A percentile compares a stretch with the other conserved stretches of the same genome.
These are phyloP conservation scores for Paecilomyces dactylethromorphus DNA, from an alignment of 2,329 filamentous ascomycete genomes.

Conservation along the genomic window DNA sequence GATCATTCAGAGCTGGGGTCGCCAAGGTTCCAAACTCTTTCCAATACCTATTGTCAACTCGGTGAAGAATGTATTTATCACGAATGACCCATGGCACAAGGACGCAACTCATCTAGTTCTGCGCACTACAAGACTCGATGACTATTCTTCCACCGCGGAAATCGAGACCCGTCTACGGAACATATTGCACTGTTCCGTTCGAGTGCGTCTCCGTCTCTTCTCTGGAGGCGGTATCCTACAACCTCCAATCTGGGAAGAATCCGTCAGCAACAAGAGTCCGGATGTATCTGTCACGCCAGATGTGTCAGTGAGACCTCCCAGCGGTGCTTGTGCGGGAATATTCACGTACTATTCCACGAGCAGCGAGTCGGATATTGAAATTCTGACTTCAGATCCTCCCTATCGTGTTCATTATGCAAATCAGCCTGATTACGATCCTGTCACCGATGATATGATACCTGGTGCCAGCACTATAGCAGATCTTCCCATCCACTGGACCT, in stretches of 20 bases:
- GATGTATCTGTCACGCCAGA: not conserved
- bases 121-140: constrained; percentile 36
- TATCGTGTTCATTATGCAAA: constrained; percentile 38
- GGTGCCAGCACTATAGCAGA: constrained; percentile 23
- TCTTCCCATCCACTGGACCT: constrained; percentile 30
- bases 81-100: constrained; percentile 10
- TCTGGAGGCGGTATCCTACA: constrained; percentile 9
- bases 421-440: constrained; percentile 35
- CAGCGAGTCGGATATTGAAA: constrained; percentile 49
- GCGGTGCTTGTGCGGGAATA: constrained; percentile 45
- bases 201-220: constrained; percentile 41
- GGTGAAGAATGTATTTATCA: constrained; percentile 41
- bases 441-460: constrained; percentile 24
- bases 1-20: constrained; percentile 41
- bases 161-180: constrained; percentile 41
- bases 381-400: constrained; percentile 42
- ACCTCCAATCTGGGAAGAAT: constrained; percentile 1
- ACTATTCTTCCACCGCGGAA: constrained; percentile 43
- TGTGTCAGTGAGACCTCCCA: constrained; percentile 19
- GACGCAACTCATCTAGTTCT: constrained; percentile 40
- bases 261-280: not conserved
- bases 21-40: constrained; percentile 26
- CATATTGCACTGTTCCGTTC: constrained; percentile 42
- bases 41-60: constrained; percentile 42
- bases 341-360: constrained; percentile 43